Evolutionary conservation across 1,284 basidiomycete species (phyloP), one percentile per base, ranked within the genome.

Genomic region (Kalmanozyma brasiliensis): DNA sequence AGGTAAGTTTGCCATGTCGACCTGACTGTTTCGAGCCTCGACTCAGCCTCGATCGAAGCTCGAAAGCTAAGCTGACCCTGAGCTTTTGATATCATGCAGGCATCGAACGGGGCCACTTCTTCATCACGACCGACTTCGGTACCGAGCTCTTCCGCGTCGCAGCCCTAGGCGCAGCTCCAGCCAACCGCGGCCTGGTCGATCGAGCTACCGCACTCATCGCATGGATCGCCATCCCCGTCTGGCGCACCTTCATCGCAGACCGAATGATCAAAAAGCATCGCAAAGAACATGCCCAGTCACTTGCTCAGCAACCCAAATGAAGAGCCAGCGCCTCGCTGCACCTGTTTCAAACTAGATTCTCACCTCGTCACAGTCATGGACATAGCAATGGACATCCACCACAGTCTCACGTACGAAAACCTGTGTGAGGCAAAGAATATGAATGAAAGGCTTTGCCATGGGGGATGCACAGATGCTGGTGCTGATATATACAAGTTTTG

Each of bases 1-100:
- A 62, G 91, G 91, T 90, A 69, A 49, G 84, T 78, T 23, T 16
- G n/a, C n/a, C n/a, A n/a, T n/a, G n/a, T n/a, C n/a, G n/a, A n/a
- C n/a, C n/a, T n/a, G n/a, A n/a, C n/a, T n/a, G n/a, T n/a, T n/a
- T n/a, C n/a, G n/a, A n/a, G n/a, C n/a, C n/a, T n/a, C n/a, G n/a
- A 5, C 13, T 9, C 23, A 37, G n/a, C 23, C n/a, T 29, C 19
- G 19, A 44, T 30, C 43, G 44, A 55, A 19, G 37, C 26, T 40
- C 30, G 48, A 26, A n/a, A 40, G n/a, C 37, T 22, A 24, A 16
- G n/a, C 14, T 37, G 36, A 37, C 22, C 32, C 17, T 30, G 26
- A 29, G 4, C 8, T 45, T 42, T 30, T 23, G 19, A 13, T 33
- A 10, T 37, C 19, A 16, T 8, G 22, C 47, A 51, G 74, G 76